Conservation (phyloP, 2,329 filamentous ascomycete genomes). For the Neofusicoccum laricinum region DNA sequence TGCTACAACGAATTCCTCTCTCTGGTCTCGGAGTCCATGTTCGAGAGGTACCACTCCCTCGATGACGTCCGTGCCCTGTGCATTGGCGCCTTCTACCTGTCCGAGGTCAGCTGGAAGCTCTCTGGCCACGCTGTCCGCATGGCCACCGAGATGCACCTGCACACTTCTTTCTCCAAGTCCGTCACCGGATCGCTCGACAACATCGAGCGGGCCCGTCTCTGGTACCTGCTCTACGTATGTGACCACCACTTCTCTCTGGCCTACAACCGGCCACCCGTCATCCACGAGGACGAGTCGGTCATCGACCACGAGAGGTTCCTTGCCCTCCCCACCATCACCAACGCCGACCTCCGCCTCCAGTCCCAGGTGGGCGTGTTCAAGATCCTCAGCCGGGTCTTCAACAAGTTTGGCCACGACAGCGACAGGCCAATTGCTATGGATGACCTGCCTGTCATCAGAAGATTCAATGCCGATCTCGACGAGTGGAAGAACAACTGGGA, state of each 20-base stretch:
- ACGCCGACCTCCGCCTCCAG: slow-evolving; percentile 29
- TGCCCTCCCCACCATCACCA: slow-evolving; percentile 27
- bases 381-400: slow-evolving; percentile 34
- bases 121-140: slow-evolving; percentile 39
- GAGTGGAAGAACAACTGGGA: slow-evolving; percentile 42
- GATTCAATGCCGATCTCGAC: slow-evolving; percentile 44
- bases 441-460: slow-evolving; percentile 38
- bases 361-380: slow-evolving; percentile 33
- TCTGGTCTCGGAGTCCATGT: slow-evolving; percentile 31
- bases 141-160: slow-evolving; percentile 40
- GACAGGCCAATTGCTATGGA: slow-evolving; percentile 36
- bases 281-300: slow-evolving; percentile 37
- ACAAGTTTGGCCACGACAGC: slow-evolving; percentile 31
- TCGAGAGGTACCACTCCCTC: slow-evolving; percentile 35
- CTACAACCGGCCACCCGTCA: slow-evolving; percentile 40
- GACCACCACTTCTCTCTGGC: slow-evolving; percentile 43
- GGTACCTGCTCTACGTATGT: slow-evolving; percentile 39
- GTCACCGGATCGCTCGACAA: slow-evolving; percentile 33
- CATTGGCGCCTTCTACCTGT: slow-evolving; percentile 41
- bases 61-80: slow-evolving; percentile 39
- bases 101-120: slow-evolving; percentile 40
- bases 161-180: slow-evolving; percentile 36
- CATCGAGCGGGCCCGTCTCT: slow-evolving; percentile 37
- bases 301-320: slow-evolving; percentile 35
- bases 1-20: slow-evolving; percentile 34